Conservation (phyloP, 148 eudicot genomes). For the Beta vulgaris region DNA sequence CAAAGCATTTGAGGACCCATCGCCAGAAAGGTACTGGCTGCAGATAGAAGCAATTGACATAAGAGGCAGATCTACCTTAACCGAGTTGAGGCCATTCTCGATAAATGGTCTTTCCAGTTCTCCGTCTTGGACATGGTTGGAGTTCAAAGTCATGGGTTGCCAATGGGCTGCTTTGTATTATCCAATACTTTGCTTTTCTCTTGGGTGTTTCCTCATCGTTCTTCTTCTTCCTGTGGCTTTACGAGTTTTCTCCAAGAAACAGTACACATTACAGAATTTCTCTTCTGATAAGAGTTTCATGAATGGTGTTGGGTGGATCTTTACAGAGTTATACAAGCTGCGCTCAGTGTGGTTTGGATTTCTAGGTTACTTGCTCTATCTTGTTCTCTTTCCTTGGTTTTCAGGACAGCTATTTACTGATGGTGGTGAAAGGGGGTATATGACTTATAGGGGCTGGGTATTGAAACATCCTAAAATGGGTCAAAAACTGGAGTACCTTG, state of each 20-base stretch:
- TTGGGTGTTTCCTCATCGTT: slow-evolving; percentile 35
- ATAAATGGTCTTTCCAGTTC: slow-evolving; percentile 47
- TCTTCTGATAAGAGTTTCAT: slow-evolving; percentile 46
- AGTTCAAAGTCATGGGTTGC: slow-evolving; percentile 90
- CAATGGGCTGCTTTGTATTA: slow-evolving; percentile 75
- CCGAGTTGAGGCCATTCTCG: slow-evolving; percentile 75
- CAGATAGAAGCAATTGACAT: slow-evolving; percentile 76
- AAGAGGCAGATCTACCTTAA: slow-evolving; percentile 48
- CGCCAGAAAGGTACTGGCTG: slow-evolving; percentile 70
- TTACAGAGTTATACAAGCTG: slow-evolving; percentile 47
- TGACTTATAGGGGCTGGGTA: slow-evolving; percentile 93
- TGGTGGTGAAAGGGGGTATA: slow-evolving; percentile 56
- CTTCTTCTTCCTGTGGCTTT: slow-evolving; percentile 56
- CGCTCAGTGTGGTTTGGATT: slow-evolving; percentile 52
- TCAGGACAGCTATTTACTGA: slow-evolving; percentile 64
- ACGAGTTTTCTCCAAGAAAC: slow-evolving; percentile 38
- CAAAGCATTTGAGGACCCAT: slow-evolving; percentile 69
- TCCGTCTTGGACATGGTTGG: slow-evolving; percentile 79
- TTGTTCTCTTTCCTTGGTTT: slow-evolving; percentile 78
- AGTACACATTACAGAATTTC: slow-evolving; percentile 44
- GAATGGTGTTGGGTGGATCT: slow-evolving; percentile 54
- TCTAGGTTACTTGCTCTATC: slow-evolving; percentile 60
- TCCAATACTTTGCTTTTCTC: slow-evolving; percentile 57
- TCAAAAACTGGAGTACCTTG: slow-evolving; percentile 47
- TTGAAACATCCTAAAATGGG: slow-evolving; percentile 28